Percentiles rank a stretch among this genome's conserved stretches.
These are phyloP conservation scores for Aristolochia fimbriata DNA, from an alignment of 164 flowering plant species.

Conservation along the genomic window DNA sequence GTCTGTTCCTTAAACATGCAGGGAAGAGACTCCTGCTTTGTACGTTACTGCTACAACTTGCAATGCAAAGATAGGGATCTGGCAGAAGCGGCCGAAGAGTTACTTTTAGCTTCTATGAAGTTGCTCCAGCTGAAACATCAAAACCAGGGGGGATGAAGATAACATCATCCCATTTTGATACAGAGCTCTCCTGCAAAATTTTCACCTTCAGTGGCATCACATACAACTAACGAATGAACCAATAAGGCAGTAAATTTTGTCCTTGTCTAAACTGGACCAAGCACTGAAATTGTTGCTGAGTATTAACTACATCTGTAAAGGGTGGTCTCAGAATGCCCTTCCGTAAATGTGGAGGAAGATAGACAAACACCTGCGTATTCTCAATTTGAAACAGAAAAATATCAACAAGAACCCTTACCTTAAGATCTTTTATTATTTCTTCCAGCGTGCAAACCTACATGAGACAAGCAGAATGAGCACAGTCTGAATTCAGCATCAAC, in stretches of 20 bases:
- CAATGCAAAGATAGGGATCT: too few species aligned
- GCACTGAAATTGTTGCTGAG: too few species aligned
- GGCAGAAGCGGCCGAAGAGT: not conserved
- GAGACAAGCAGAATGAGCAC: not conserved
- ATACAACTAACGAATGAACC: not conserved
- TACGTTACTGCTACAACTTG: too few species aligned
- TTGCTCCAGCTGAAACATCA: conserved; percentile 47
- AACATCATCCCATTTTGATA: conserved; percentile 63
- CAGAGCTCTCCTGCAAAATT: conserved; percentile 46
- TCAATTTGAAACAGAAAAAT: not conserved
- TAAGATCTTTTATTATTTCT: conserved; percentile 69
- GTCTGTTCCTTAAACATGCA: too few species aligned
- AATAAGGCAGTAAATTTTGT: not conserved
- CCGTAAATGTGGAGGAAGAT: too few species aligned
- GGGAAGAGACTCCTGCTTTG: too few species aligned
- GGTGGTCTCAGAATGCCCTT: too few species aligned
- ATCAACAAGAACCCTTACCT: conserved; percentile 33
- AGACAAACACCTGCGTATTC: not conserved
- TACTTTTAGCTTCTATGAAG: conserved; percentile 6
- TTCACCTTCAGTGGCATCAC: not conserved
- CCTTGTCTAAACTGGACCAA: too few species aligned
- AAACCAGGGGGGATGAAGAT: conserved; percentile 93
- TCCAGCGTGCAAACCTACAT: conserved; percentile 69
- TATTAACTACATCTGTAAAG: too few species aligned
- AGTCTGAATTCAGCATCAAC: too few species aligned